phyloP scores from a whole-genome alignment of 441 rosid species.

The Pelargonium hybrid region DNA sequence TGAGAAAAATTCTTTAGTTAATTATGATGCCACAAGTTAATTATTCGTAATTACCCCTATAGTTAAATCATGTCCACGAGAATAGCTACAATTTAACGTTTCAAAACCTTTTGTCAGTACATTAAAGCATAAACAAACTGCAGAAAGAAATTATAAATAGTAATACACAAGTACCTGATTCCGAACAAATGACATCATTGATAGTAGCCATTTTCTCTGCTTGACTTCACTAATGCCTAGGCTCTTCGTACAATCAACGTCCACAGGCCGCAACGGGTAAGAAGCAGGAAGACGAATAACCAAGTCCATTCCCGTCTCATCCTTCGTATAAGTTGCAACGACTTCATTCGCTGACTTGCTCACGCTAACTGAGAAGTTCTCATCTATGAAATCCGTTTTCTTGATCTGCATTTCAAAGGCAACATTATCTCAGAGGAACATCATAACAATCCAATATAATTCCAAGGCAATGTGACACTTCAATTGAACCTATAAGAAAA shows the following conservation, averaged over 20 bases:
- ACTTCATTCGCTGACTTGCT: conserved; percentile 94
- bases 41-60: no score
- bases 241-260: conserved; percentile 79
- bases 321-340: conserved; percentile 88
- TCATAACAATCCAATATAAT: not conserved
- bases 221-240: conserved; percentile 83
- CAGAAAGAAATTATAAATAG: not conserved
- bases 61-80: not conserved
- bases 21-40: no score
- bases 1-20: no score
- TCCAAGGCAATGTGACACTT: not conserved
- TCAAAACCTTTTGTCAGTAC: not conserved
- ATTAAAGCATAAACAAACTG: conserved; percentile 4
- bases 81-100: not conserved
- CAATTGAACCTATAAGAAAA: not conserved
- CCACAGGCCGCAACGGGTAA: conserved; percentile 76
- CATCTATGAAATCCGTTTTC: conserved; percentile 71
- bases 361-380: conserved; percentile 67
- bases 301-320: conserved; percentile 91
- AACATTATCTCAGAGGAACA: conserved; percentile 13
- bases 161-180: conserved; percentile 53
- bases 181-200: conserved; percentile 83
- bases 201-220: conserved; percentile 96
- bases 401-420: conserved; percentile 58
- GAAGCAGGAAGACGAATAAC: conserved; percentile 83